Evolutionary conservation across 2,329 filamentous ascomycete genomes (phyloP).

Genomic region (Penicillium freii): DNA sequence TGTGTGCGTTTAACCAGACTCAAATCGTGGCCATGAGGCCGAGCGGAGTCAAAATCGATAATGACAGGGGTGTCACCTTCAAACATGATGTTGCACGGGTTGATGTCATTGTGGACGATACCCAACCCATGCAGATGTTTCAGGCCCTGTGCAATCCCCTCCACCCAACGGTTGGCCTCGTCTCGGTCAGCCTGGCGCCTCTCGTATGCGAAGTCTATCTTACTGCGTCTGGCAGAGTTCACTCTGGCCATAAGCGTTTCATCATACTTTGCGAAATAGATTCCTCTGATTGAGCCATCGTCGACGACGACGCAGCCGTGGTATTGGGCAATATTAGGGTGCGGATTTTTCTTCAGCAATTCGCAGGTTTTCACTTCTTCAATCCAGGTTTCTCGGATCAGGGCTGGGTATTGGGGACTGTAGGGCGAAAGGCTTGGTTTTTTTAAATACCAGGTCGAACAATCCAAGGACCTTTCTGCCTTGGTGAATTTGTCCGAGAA

Average conservation of each 20-base stretch:
- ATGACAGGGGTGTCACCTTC: constrained; percentile 39
- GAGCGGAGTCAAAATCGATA: constrained; percentile 16
- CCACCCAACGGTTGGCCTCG: background rate
- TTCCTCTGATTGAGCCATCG: background rate
- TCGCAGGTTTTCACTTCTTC: constrained; percentile 8
- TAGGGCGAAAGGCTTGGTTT: constrained; percentile 4
- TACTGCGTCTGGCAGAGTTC: background rate
- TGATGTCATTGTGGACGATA: constrained; percentile 89
- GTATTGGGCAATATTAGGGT: constrained; percentile 8
- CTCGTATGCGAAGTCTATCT: background rate
- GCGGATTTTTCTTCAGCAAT: background rate
- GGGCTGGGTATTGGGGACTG: background rate
- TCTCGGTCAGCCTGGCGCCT: background rate
- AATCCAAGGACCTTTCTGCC: background rate
- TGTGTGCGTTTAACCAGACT: constrained; percentile 3
- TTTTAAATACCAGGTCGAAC: constrained; percentile 1
- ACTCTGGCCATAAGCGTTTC: constrained; percentile 6
- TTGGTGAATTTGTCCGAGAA: constrained; percentile 5
- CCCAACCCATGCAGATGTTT: constrained; percentile 78
- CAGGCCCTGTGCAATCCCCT: constrained; percentile 54
- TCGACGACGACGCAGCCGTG: constrained; percentile 6
- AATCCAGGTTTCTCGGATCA: background rate
- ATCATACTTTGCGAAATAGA: constrained; percentile 7
- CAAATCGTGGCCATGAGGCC: constrained; percentile 1
- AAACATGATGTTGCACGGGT: constrained; percentile 88